Percentiles rank a stretch among this genome's conserved stretches.
Evolutionary conservation across 805 yeast species (phyloP).

Genomic region (Isabelozyma rhagii): DNA sequence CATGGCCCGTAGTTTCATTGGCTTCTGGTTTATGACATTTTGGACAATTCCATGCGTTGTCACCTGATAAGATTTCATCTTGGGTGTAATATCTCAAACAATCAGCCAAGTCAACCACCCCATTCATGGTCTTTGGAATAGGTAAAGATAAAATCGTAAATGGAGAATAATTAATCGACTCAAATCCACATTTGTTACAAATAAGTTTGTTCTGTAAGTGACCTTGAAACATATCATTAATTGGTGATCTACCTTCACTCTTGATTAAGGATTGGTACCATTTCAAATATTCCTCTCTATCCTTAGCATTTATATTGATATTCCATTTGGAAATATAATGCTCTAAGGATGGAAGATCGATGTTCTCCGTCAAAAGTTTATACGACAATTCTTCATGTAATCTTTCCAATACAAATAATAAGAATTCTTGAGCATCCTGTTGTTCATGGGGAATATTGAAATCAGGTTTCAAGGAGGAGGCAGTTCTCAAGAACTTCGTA

Average conservation of each 20-base stretch:
- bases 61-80: slow-evolving; percentile 66
- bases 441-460: slow-evolving; percentile 70
- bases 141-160: slow-evolving; percentile 64
- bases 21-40: slow-evolving; percentile 40
- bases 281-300: slow-evolving; percentile 50
- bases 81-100: slow-evolving; percentile 60
- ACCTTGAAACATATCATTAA: slow-evolving; percentile 67
- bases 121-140: slow-evolving; percentile 40
- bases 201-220: slow-evolving; percentile 62
- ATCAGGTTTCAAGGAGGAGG: slow-evolving; percentile 58
- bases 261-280: slow-evolving; percentile 57
- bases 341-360: slow-evolving; percentile 19
- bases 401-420: slow-evolving; percentile 62
- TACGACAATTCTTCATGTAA: slow-evolving; percentile 61
- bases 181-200: slow-evolving; percentile 64
- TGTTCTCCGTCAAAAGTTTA: slow-evolving; percentile 16
- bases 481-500: slow-evolving; percentile 53
- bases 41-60: slow-evolving; percentile 84
- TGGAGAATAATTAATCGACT: slow-evolving; percentile 57
- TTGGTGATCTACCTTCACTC: slow-evolving; percentile 63
- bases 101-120: slow-evolving; percentile 50
- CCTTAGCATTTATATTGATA: slow-evolving; percentile 25
- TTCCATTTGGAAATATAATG: slow-evolving; percentile 28
- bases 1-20: slow-evolving; percentile 6
- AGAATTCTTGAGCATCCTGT: slow-evolving; percentile 78